Evolutionary conservation across 1,139 yeast genomes (phyloP), one percentile per base, ranked within the genome.

Genomic region (Taiozyma sp.): DNA sequence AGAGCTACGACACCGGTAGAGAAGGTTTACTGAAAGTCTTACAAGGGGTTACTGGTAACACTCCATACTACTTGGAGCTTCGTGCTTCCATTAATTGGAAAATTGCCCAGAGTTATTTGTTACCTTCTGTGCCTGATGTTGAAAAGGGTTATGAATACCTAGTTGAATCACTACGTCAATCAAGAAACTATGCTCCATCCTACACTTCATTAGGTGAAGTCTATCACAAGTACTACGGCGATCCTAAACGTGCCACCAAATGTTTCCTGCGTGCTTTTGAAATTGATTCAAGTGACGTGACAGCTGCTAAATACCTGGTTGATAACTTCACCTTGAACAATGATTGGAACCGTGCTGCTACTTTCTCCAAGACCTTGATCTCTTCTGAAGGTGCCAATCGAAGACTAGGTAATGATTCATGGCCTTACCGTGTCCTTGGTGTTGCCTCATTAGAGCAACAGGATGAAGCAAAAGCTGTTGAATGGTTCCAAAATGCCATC

Each of bases 391-490:
- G 72, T 43, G 79, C 87, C 0, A 74, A 79, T 51, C 73, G 83
- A 52, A 69, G 74, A 34, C 65, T 88, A 19, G 71, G 78, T 47
- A 64, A 70, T 16, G 68, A 70, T 16, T 66, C 70, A 12, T 93
- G 99, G 99, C 97, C 97, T 0, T 88, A 84, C 65, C 71, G 97
- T 57, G 90, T 89, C 1, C 71, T 93, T 44, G 99, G 98, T 1
- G 81, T 91, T 57, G 80, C 88, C 2, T 78, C 86, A 8, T 71
- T 93, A 57, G 92, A 90, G 62, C 73, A 71, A 29, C 89, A 84
- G 57, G 84, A 87, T 58, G 90, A 83, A 59, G 83, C 83, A 3
- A 83, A 83, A 52, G 96, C 99, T 0, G 84, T 92, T 44, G 93
- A 88, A 65, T 84, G 88, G 81, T 91, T 90, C 63, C 99, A 93